Conservation (phyloP, 352 stramenopile genomes). For the Plasmopara halstedii region DNA sequence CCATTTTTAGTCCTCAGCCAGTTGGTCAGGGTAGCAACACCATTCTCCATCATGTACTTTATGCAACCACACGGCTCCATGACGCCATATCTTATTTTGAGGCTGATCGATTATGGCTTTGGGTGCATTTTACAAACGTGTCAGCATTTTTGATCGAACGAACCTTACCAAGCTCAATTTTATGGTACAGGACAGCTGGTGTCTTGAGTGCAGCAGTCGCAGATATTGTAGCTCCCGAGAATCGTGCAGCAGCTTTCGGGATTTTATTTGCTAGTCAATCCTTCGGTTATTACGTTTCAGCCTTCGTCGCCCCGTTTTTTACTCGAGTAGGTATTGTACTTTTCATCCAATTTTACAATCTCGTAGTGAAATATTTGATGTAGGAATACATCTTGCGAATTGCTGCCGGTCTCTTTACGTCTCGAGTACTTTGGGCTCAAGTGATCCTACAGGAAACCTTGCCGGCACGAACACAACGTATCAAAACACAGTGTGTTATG, state of each 20-base stretch:
- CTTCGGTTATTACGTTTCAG: constrained; percentile 50
- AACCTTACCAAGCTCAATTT: too few relatives aligned
- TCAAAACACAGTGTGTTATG: constrained; percentile 23
- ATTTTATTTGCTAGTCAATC: constrained; percentile 48
- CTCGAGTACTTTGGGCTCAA: constrained; percentile 41
- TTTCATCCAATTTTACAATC: too few relatives aligned
- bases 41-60: constrained; percentile 70
- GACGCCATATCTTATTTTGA: constrained; percentile 51
- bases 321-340: too few relatives aligned
- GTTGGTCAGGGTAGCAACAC: constrained; percentile 41
- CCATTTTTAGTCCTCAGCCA: constrained; percentile 68
- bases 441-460: constrained; percentile 58
- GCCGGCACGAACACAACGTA: constrained; percentile 16
- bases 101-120: constrained; percentile 56
- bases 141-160: too few relatives aligned
- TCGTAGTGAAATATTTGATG: too few relatives aligned
- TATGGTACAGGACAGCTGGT: constrained; percentile 30
- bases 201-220: constrained; percentile 57
- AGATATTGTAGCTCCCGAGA: constrained; percentile 43
- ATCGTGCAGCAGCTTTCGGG: constrained; percentile 55
- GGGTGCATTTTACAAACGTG: too few relatives aligned
- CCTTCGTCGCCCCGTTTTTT: constrained; percentile 52
- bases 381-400: constrained; percentile 47
- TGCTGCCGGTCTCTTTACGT: constrained; percentile 36
- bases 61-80: constrained; percentile 49